Evolutionary conservation across 1,284 basidiomycete genomes (phyloP).

Genomic region (Ceraceosorus guamensis): DNA sequence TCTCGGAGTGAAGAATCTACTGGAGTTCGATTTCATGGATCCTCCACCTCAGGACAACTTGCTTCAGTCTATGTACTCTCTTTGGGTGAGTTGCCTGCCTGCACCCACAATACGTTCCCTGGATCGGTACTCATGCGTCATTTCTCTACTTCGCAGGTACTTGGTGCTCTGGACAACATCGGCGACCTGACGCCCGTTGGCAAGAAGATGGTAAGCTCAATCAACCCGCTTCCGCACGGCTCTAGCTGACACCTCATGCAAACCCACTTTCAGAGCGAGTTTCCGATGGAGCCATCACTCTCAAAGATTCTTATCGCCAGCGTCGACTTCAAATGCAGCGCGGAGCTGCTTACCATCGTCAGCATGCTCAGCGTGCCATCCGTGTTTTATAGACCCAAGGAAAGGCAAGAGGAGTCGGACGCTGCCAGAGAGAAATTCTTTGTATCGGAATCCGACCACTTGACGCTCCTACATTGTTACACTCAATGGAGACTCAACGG

Average conservation of each 20-base stretch:
- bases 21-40: slow-evolving; percentile 99
- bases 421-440: slow-evolving; percentile 96
- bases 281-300: slow-evolving; percentile 71
- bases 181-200: slow-evolving; percentile 90
- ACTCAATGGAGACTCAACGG: slow-evolving; percentile 95
- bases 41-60: slow-evolving; percentile 64
- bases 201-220: slow-evolving; percentile 65
- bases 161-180: slow-evolving; percentile 91
- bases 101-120: background rate
- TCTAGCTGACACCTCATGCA: no score
- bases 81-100: slow-evolving; percentile 60
- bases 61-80: slow-evolving; percentile 91
- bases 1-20: slow-evolving; percentile 84
- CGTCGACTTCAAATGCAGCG: slow-evolving; percentile 83
- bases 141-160: slow-evolving; percentile 49
- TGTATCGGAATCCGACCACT: slow-evolving; percentile 93
- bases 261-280: slow-evolving; percentile 59
- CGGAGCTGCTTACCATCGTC: slow-evolving; percentile 95
- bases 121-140: background rate
- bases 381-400: slow-evolving; percentile 91
- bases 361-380: slow-evolving; percentile 92
- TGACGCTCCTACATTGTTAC: slow-evolving; percentile 92
- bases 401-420: slow-evolving; percentile 90
- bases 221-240: no score
- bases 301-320: slow-evolving; percentile 97